Base-by-base conservation (phyloP, 306 rosid genomes). In the Hippophae rhamnoides region DNA sequence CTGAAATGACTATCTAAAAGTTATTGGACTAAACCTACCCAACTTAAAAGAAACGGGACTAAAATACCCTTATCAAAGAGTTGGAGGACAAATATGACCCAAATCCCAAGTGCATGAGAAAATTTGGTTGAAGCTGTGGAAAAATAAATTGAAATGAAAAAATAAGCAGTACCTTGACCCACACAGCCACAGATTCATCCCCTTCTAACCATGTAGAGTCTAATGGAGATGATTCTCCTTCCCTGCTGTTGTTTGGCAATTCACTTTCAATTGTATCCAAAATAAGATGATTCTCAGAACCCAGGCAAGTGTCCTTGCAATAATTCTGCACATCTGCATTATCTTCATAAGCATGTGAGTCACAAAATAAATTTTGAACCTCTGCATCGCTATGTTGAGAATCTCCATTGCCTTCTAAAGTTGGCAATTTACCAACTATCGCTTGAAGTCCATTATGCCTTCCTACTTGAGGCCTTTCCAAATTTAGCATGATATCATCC, bases 121-220 rank as follows among this genome's bases (percentile, higher is more conserved):
- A 18, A 5, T 49, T 49, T 13, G 14, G 14, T 23, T 12, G 53
- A 49, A 49, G n/a, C 13, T 49, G 6, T 12, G 6, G 52, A 48
- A 49, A 49, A 12, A 14, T 42, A 44, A 26, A 10, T 27, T 43
- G 59, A 6, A n/a, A 27, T 23, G 54, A 60, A 11, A 11, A 60
- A 55, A 58, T 7, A 40, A 71, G 60, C 50, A 67, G 60, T 82
- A 92, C 99, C 99, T 88, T 93, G 62, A 88, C 95, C 99, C 99
- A 93, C 77, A 93, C 58, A 57, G 99, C 97, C 64, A 88, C 75
- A 56, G 99, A 78, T 73, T 56, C 90, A 68, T 88, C 97, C 49
- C 88, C 85, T 68, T 93, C 86, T 48, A 93, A 77, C 99, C 96
- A 93, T 41, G 76, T 67, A 38, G 99, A 88, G 70, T 84, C 93